These are phyloP conservation scores for Aquilaria sinensis DNA, from an alignment of 345 rosid genomes.

Conservation along the genomic window DNA sequence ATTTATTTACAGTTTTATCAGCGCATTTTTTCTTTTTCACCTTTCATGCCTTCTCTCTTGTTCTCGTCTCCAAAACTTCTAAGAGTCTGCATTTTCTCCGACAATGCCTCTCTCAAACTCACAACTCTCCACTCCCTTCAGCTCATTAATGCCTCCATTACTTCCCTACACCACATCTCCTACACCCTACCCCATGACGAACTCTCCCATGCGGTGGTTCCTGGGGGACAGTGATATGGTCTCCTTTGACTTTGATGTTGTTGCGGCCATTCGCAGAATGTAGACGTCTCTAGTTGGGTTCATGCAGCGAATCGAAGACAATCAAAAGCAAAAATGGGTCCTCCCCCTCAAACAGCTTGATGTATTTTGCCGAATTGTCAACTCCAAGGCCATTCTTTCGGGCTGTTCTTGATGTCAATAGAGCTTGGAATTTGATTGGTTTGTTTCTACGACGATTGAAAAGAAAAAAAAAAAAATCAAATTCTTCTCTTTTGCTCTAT, in stretches of 20 bases:
- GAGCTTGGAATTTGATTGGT: background rate
- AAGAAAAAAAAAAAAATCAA: too few species aligned
- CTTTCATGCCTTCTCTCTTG: too few species aligned
- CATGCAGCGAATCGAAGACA: constrained; percentile 53
- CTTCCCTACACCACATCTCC: constrained; percentile 45
- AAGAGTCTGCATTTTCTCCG: constrained; percentile 9
- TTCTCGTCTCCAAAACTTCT: too few species aligned
- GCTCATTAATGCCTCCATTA: constrained; percentile 25
- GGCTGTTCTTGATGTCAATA: constrained; percentile 22
- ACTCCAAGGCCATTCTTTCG: constrained; percentile 68
- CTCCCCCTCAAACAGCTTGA: constrained; percentile 75
- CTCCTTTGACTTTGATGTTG: constrained; percentile 79
- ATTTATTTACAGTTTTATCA: too few species aligned
- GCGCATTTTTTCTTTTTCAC: too few species aligned
- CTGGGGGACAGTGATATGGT: constrained; percentile 21
- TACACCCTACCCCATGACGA: constrained; percentile 32
- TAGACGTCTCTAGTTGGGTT: constrained; percentile 75
- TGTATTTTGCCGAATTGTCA: constrained; percentile 71
- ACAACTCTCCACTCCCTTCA: constrained; percentile 23
- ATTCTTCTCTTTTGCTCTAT: too few species aligned
- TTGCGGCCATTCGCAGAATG: constrained; percentile 55
- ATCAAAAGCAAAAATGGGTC: constrained; percentile 46
- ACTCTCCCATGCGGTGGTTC: constrained; percentile 12
- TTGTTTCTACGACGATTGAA: background rate
- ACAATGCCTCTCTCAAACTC: constrained; percentile 12